Conservation (phyloP, 2,329 filamentous ascomycete species). For the Didymellaceae sp. region DNA sequence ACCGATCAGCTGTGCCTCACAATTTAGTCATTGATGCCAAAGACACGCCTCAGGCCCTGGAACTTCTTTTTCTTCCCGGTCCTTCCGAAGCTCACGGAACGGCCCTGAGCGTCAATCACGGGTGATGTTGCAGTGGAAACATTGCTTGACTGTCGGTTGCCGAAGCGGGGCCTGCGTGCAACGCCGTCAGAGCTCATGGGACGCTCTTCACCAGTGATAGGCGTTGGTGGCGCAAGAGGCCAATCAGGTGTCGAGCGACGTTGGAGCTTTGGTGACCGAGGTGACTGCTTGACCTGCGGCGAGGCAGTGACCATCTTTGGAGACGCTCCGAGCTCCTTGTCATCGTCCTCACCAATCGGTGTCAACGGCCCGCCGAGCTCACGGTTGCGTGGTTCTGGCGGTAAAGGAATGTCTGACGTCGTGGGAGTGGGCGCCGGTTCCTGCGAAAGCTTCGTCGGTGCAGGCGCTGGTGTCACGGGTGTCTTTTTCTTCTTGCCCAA, state of each 20-base stretch:
- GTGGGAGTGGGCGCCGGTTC: conserved; percentile 39
- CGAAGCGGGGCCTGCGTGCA: conserved; percentile 29
- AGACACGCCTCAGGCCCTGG: conserved; percentile 68
- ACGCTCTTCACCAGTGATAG: conserved; percentile 31
- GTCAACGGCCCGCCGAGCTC: conserved; percentile 36
- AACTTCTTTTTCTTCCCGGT: conserved; percentile 70
- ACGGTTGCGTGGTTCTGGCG: conserved; percentile 36
- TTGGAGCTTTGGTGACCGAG: conserved; percentile 55
- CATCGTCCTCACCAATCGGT: conserved; percentile 45
- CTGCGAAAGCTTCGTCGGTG: neutral
- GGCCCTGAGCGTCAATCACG: conserved; percentile 22
- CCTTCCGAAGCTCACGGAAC: conserved; percentile 35
- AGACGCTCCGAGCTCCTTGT: conserved; percentile 24
- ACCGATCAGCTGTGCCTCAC: conserved; percentile 21
- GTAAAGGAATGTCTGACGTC: conserved; percentile 36
- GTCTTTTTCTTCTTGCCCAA: conserved; percentile 68
- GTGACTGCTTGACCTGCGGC: conserved; percentile 37
- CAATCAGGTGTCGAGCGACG: conserved; percentile 57
- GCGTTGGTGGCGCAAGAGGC: conserved; percentile 54
- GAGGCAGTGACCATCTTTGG: conserved; percentile 6
- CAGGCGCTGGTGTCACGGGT: conserved; percentile 33
- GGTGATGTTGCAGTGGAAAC: conserved; percentile 30
- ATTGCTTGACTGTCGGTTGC: conserved; percentile 31
- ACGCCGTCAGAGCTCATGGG: conserved; percentile 44
- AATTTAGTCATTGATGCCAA: conserved; percentile 62